A percentile compares a stretch with the other conserved stretches of the same genome.
These are phyloP conservation scores for Laguncularia racemosa DNA, from an alignment of 345 rosid species.

Conservation along the genomic window DNA sequence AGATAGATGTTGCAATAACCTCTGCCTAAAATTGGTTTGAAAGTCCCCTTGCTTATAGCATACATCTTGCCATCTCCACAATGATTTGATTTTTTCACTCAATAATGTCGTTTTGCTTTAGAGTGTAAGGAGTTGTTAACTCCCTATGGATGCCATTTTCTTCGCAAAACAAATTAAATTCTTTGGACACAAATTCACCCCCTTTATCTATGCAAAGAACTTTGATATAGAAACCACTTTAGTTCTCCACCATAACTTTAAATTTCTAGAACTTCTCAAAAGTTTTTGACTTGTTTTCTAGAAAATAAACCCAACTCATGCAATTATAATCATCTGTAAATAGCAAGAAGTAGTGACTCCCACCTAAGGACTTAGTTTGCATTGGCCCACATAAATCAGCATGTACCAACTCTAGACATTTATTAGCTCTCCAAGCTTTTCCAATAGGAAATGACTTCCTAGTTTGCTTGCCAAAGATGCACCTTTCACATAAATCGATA, in stretches of 20 bases:
- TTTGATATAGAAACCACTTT: too few species aligned
- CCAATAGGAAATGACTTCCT: not conserved
- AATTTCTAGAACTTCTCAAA: not conserved
- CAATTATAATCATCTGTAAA: constrained; percentile 7
- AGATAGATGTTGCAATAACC: not conserved
- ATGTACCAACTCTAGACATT: constrained; percentile 11
- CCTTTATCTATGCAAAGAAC: too few species aligned
- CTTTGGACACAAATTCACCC: too few species aligned
- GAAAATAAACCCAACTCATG: constrained; percentile 5
- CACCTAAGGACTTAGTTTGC: constrained; percentile 1
- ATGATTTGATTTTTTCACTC: not conserved
- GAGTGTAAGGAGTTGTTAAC: not conserved
- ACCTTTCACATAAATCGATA: too few species aligned
- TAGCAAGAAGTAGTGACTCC: not conserved
- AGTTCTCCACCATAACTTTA: not conserved
- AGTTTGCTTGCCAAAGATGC: not conserved
- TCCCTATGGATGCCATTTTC: not conserved
- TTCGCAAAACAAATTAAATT: too few species aligned
- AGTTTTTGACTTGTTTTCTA: constrained; percentile 2
- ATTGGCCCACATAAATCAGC: constrained; percentile 2
- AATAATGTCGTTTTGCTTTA: not conserved
- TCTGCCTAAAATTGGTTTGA: not conserved
- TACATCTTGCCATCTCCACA: not conserved
- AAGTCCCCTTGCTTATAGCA: not conserved
- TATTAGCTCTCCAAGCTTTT: not conserved